Base-by-base conservation (phyloP, 495 filamentous ascomycete species). In the Podospora bellae-mahoneyi region DNA sequence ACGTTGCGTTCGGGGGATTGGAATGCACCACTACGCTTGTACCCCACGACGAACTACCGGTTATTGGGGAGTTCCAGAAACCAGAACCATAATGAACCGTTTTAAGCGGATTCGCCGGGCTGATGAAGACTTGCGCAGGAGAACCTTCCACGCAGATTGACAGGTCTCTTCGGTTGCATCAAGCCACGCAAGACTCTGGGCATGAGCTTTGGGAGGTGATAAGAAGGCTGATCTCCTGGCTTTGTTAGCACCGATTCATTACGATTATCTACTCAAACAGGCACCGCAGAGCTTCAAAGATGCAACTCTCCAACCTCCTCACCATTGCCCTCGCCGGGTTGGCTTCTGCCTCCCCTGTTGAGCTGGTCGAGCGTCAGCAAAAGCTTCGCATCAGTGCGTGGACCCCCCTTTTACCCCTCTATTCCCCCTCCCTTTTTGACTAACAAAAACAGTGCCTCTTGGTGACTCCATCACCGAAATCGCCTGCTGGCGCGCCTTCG, bases 381-480 rank as follows among this genome's bases (percentile, higher is more conserved):
- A 58, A 58, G 23, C 56, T 58, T 20, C n/a, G 23, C 39, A 68
- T 71, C 58, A 71, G 68, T 70, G 48, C 16, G 64, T 70, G 16
- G 4, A 48, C n/a, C 6, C 13, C 59, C 27, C 4, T 26, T 9
- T 9, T 28, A 19, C 30, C 60, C 32, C 27, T 58, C 3, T 26
- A 13, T 64, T 2, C 15, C 4, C 2, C 20, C 16, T 9, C 39
- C 20, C 16, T 9, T 53, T 16, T 19, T 9, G 19, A 60, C 63
- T 64, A 64, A 68, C 65, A 5, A n/a, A 15, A 20, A 10, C 56
- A 81, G 77, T 80, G 79, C 77, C 77, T 5, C 72, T 81, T 15
- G 79, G 79, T 18, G 79, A 81, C 69, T 76, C 72, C 64, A 78
- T 81, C 64, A 81, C 79, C 18, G 79, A 81, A 55, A 78, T 81